phyloP scores from a whole-genome alignment of 768 basidiomycete species.

The Boletus reticulatus region DNA sequence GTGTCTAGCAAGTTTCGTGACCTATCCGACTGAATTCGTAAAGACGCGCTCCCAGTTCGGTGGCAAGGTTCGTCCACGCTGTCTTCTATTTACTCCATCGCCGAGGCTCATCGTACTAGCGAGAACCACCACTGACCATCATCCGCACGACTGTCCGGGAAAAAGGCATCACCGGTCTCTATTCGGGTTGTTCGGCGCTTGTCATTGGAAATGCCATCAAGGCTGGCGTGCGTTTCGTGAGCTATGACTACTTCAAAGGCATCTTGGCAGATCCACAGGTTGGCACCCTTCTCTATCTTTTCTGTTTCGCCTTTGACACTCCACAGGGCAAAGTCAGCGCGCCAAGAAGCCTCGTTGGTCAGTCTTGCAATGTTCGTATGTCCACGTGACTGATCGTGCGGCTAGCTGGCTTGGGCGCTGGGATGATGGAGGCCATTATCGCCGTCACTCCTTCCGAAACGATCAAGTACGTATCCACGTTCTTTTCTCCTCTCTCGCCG shows the following conservation, averaged over 20 bases:
- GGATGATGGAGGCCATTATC: conserved; percentile 87
- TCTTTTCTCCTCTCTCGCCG: background rate
- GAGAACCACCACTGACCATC: conserved; percentile 72
- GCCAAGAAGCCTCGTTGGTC: conserved; percentile 79
- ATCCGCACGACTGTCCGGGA: conserved; percentile 68
- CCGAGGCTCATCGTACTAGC: conserved; percentile 35
- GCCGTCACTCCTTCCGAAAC: conserved; percentile 98
- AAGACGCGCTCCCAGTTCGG: conserved; percentile 95
- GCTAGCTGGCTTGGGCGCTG: conserved; percentile 78
- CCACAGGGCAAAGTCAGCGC: conserved; percentile 86
- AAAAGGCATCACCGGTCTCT: conserved; percentile 83
- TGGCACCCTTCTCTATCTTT: conserved; percentile 14
- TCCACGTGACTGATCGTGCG: conserved; percentile 10
- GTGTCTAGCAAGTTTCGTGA: conserved; percentile 62
- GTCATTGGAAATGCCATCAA: conserved; percentile 90
- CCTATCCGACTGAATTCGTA: conserved; percentile 88
- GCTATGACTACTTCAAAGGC: conserved; percentile 90
- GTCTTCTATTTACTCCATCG: background rate
- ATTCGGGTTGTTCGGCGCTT: conserved; percentile 88
- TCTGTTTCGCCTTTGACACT: background rate
- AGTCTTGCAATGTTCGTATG: conserved; percentile 4
- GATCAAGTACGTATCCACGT: conserved; percentile 71
- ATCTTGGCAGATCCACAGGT: conserved; percentile 83
- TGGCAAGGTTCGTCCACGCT: conserved; percentile 52
- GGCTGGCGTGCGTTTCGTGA: conserved; percentile 94